Conservation (phyloP, 177 flowering plant genomes). For the Vitis hybrid region DNA sequence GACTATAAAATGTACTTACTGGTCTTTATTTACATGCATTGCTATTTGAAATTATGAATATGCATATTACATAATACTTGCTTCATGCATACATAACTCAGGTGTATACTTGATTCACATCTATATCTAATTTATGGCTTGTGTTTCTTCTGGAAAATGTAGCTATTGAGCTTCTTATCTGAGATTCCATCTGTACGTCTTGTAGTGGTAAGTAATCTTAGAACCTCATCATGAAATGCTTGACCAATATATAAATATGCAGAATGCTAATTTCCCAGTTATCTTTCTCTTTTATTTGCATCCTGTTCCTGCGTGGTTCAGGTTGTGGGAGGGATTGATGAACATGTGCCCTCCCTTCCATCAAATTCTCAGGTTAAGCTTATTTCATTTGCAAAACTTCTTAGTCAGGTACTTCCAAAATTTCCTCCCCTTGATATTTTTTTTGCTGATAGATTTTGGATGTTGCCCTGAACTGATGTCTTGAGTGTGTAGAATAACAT, state of each 20-base stretch:
- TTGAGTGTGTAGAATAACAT: too few relatives aligned
- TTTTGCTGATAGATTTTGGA: too few relatives aligned
- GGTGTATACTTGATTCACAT: too few relatives aligned
- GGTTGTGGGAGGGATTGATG: slow-evolving; percentile 72
- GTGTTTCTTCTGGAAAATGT: slow-evolving; percentile 17
- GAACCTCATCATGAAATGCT: too few relatives aligned
- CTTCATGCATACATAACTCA: too few relatives aligned
- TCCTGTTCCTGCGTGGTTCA: slow-evolving; percentile 1
- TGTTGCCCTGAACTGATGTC: too few relatives aligned
- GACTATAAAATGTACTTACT: too few relatives aligned
- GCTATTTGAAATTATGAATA: too few relatives aligned
- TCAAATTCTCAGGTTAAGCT: slow-evolving; percentile 49
- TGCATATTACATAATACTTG: too few relatives aligned
- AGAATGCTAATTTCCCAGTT: neutral
- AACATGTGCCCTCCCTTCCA: slow-evolving; percentile 60
- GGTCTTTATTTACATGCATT: too few relatives aligned
- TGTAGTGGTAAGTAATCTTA: slow-evolving; percentile 49
- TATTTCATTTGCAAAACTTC: slow-evolving; percentile 51
- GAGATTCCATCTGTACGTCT: slow-evolving; percentile 64
- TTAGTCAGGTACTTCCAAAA: slow-evolving; percentile 41
- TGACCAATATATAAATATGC: neutral
- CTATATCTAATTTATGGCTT: neutral
- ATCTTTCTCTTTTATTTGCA: neutral
- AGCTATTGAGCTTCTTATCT: slow-evolving; percentile 63
- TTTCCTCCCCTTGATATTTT: too few relatives aligned